phyloP scores from a whole-genome alignment of 257 asterid species.

The Solanum dulcamara region DNA sequence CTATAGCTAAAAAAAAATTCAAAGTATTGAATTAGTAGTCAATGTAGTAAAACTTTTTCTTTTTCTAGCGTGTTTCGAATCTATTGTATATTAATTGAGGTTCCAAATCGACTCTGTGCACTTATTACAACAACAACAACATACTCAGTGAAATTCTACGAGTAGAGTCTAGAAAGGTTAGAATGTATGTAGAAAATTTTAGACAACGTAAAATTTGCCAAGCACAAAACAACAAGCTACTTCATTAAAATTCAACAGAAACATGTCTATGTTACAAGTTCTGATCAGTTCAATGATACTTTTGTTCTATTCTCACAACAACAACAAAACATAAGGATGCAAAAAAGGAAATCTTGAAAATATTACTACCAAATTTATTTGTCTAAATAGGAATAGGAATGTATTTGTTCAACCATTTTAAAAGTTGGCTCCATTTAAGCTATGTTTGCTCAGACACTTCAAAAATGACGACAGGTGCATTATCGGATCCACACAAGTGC shows the following conservation, averaged over 20 bases:
- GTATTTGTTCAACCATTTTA: neutral
- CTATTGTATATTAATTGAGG: neutral
- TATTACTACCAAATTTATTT: neutral
- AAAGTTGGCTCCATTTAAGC: neutral
- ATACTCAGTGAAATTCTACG: neutral
- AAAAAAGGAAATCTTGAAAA: neutral
- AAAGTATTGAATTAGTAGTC: too few species aligned
- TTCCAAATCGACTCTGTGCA: neutral
- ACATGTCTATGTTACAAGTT: neutral
- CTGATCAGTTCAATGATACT: neutral
- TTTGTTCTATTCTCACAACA: neutral
- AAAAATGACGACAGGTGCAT: neutral
- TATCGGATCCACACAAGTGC: too few species aligned
- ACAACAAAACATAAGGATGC: neutral
- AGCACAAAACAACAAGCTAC: neutral
- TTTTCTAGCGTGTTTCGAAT: neutral
- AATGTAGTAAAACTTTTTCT: neutral
- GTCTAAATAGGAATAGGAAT: neutral
- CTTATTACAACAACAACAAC: neutral
- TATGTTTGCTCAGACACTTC: neutral
- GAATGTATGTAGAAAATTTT: neutral
- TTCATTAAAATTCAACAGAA: neutral
- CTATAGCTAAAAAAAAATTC: too few species aligned
- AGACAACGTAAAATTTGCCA: neutral
- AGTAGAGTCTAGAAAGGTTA: neutral